phyloP scores from a whole-genome alignment of 2,329 filamentous ascomycete species.

The Colletotrichum sublineola region DNA sequence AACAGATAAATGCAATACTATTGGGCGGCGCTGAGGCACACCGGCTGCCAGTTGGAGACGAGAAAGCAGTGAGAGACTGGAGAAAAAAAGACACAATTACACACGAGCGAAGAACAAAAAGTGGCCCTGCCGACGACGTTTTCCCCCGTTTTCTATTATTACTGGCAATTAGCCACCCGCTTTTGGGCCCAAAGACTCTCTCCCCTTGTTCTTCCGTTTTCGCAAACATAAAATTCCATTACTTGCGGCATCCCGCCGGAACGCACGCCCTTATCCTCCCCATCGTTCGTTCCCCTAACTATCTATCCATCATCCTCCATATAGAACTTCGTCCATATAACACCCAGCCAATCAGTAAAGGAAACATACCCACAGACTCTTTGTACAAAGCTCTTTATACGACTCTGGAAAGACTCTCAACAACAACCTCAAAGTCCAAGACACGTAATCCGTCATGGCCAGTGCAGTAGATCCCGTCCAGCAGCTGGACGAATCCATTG shows the following conservation, averaged over 20 bases:
- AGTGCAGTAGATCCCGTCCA: constrained; percentile 14
- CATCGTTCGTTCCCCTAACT: background rate
- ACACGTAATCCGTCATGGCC: constrained; percentile 16
- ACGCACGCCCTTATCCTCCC: background rate
- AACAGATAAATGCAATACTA: constrained; percentile 28
- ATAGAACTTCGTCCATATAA: constrained; percentile 13
- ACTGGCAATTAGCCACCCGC: background rate
- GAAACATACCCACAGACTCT: background rate
- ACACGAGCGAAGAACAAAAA: constrained; percentile 27
- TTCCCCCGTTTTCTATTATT: constrained; percentile 21
- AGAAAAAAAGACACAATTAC: background rate
- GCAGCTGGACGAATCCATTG: constrained; percentile 36
- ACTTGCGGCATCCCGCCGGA: constrained; percentile 1
- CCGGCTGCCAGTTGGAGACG: background rate
- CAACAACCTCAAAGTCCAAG: no score
- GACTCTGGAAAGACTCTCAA: background rate
- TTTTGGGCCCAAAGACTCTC: background rate
- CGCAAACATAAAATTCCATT: background rate
- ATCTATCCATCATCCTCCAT: background rate
- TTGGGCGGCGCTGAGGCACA: constrained; percentile 18
- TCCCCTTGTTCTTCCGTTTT: background rate
- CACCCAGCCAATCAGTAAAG: background rate
- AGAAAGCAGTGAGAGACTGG: background rate
- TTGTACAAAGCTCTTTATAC: no score
- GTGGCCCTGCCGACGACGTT: constrained; percentile 22